These are phyloP conservation scores for Thelephora terrestris DNA, from an alignment of 1,284 basidiomycete genomes.

Conservation along the genomic window DNA sequence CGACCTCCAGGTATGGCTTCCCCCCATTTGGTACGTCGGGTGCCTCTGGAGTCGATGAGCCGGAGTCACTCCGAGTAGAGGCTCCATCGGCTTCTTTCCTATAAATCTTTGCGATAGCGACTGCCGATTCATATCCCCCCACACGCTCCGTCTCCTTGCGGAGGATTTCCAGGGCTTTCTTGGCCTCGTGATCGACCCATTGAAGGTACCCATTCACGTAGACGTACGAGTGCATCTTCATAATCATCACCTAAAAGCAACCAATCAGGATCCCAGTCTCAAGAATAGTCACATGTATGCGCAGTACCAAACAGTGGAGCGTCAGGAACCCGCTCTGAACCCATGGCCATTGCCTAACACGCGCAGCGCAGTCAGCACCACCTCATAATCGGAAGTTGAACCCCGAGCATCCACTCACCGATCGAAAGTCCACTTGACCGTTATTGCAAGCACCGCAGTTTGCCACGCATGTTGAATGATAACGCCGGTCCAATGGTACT, in stretches of 20 bases:
- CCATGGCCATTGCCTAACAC: slow-evolving; percentile 84
- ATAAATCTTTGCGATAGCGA: slow-evolving; percentile 30
- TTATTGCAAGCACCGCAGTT: slow-evolving; percentile 53
- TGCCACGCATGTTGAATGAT: slow-evolving; percentile 75
- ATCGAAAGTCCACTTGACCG: slow-evolving; percentile 80
- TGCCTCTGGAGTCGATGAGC: neutral
- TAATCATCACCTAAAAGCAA: slow-evolving; percentile 68
- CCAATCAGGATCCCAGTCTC: slow-evolving; percentile 1
- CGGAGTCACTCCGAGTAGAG: neutral
- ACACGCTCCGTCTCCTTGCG: slow-evolving; percentile 34
- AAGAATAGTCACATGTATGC: neutral
- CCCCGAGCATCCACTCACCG: slow-evolving; percentile 30
- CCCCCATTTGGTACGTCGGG: neutral
- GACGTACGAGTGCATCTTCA: slow-evolving; percentile 97
- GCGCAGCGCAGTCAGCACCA: neutral
- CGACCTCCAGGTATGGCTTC: slow-evolving; percentile 29
- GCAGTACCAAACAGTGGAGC: slow-evolving; percentile 66
- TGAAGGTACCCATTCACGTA: slow-evolving; percentile 83
- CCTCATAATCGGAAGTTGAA: neutral
- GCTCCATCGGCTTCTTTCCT: slow-evolving; percentile 1
- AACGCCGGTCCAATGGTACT: slow-evolving; percentile 66
- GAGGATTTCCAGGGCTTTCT: slow-evolving; percentile 34
- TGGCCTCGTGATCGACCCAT: slow-evolving; percentile 37
- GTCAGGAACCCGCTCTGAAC: slow-evolving; percentile 96
- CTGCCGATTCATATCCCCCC: slow-evolving; percentile 58